Evolutionary conservation across 257 asterid genomes (phyloP).

Genomic region (Lycium barbarum): DNA sequence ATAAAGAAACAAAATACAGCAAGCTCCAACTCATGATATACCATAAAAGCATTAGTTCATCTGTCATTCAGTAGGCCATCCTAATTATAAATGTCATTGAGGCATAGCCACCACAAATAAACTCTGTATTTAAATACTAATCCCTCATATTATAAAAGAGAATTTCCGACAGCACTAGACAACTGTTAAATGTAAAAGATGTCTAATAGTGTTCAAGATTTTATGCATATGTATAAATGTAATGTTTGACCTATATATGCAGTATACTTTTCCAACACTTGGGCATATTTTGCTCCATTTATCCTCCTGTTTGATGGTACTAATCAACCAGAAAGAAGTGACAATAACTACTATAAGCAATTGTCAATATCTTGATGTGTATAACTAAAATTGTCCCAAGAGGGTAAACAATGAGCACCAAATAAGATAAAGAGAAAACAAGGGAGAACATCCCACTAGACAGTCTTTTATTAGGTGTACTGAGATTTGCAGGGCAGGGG

Average conservation of each 20-base stretch:
- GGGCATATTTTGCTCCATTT: not conserved
- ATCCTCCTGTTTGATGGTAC: slow-evolving; percentile 29
- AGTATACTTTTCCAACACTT: not conserved
- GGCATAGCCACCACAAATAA: not conserved
- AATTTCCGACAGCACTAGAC: not conserved
- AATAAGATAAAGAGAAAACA: not conserved
- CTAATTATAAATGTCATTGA: not conserved
- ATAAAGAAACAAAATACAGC: slow-evolving; percentile 14
- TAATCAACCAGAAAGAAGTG: slow-evolving; percentile 70
- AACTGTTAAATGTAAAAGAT: not conserved
- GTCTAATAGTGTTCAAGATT: not conserved
- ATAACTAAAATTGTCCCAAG: slow-evolving; percentile 33
- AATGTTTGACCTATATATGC: not conserved
- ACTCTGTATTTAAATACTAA: not conserved
- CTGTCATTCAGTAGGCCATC: slow-evolving; percentile 22
- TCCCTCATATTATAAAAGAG: not conserved
- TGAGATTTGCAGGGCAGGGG: slow-evolving; percentile 64
- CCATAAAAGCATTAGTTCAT: slow-evolving; percentile 1
- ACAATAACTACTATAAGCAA: slow-evolving; percentile 73
- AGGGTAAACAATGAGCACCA: not conserved
- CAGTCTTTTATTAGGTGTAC: slow-evolving; percentile 45
- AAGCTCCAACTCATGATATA: slow-evolving; percentile 30
- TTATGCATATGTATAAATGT: too few species aligned
- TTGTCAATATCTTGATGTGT: slow-evolving; percentile 58
- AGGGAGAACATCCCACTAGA: slow-evolving; percentile 55